These are phyloP conservation scores for Rhizopus stolonifer DNA, from an alignment of 371 early-diverging fungal genomes.

Conservation along the genomic window DNA sequence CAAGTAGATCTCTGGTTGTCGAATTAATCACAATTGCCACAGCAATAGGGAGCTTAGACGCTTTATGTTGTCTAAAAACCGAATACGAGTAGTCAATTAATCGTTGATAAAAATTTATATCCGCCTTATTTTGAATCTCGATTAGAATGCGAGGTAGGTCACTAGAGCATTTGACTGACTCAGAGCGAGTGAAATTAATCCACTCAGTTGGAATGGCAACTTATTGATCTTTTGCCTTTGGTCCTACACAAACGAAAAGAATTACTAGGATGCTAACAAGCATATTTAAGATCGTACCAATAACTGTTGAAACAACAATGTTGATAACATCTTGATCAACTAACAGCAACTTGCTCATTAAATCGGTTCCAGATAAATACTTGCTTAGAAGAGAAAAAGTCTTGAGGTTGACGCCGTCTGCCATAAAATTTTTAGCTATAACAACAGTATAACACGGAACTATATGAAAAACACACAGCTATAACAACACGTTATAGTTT, in stretches of 20 bases:
- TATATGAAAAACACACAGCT: too few relatives aligned
- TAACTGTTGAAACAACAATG: conserved; percentile 9
- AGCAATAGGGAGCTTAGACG: conserved; percentile 13
- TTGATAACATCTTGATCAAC: neutral
- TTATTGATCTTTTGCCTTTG: conserved; percentile 8
- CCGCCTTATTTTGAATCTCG: conserved; percentile 12
- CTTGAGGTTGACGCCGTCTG: conserved; percentile 5
- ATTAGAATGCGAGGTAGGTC: conserved; percentile 14
- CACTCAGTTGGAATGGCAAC: conserved; percentile 11
- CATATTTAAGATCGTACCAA: conserved; percentile 14
- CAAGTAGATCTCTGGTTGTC: conserved; percentile 15
- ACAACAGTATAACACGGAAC: conserved; percentile 15
- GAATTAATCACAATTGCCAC: conserved; percentile 15
- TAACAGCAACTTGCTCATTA: conserved; percentile 6
- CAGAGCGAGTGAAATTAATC: conserved; percentile 9
- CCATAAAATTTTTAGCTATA: conserved; percentile 13
- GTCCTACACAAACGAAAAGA: conserved; percentile 12
- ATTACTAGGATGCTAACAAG: conserved; percentile 9
- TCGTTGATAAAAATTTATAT: conserved; percentile 12
- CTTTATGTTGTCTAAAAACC: conserved; percentile 5
- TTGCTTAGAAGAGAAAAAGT: conserved; percentile 13
- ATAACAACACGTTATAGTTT: too few relatives aligned
- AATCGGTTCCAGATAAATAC: conserved; percentile 11
- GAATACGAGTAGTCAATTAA: conserved; percentile 12
- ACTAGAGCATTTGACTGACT: conserved; percentile 10